phyloP scores from a whole-genome alignment of 148 eudicot genomes.

The Camellia sinensis region DNA sequence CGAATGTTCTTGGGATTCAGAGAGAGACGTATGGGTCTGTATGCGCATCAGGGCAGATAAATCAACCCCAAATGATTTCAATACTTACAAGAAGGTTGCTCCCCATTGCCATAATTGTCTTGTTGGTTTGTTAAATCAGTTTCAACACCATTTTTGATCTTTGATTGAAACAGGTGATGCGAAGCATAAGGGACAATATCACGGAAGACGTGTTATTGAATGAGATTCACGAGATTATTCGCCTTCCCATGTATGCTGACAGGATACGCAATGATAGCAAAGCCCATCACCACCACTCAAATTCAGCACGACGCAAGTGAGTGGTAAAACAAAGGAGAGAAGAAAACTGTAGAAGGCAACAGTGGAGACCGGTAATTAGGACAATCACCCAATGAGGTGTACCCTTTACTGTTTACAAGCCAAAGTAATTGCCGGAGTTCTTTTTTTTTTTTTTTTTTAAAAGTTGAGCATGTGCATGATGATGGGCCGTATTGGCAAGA shows the following conservation, averaged over 20 bases:
- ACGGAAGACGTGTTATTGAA: slow-evolving; percentile 69
- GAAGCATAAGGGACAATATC: slow-evolving; percentile 85
- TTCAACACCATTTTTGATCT: neutral
- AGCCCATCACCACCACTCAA: slow-evolving; percentile 30
- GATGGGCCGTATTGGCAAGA: too few relatives aligned
- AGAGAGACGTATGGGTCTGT: slow-evolving; percentile 64
- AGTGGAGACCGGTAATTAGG: too few relatives aligned
- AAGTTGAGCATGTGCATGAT: neutral
- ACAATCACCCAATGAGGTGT: neutral
- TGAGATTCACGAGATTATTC: slow-evolving; percentile 72
- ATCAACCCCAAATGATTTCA: slow-evolving; percentile 74
- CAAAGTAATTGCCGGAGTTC: slow-evolving; percentile 6
- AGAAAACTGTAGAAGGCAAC: too few relatives aligned
- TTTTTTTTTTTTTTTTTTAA: neutral
- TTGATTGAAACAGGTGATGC: slow-evolving; percentile 60
- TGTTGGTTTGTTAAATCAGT: neutral
- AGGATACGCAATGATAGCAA: slow-evolving; percentile 66
- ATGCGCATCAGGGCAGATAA: slow-evolving; percentile 74
- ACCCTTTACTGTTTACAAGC: neutral
- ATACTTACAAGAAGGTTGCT: slow-evolving; percentile 78
- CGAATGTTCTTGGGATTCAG: slow-evolving; percentile 73
- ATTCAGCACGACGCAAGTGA: slow-evolving; percentile 32
- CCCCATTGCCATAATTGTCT: neutral
- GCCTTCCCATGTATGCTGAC: slow-evolving; percentile 93
- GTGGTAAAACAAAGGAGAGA: neutral